These are phyloP conservation scores for Aspergillus funiculosus DNA, from an alignment of 495 filamentous ascomycete genomes.

Conservation along the genomic window DNA sequence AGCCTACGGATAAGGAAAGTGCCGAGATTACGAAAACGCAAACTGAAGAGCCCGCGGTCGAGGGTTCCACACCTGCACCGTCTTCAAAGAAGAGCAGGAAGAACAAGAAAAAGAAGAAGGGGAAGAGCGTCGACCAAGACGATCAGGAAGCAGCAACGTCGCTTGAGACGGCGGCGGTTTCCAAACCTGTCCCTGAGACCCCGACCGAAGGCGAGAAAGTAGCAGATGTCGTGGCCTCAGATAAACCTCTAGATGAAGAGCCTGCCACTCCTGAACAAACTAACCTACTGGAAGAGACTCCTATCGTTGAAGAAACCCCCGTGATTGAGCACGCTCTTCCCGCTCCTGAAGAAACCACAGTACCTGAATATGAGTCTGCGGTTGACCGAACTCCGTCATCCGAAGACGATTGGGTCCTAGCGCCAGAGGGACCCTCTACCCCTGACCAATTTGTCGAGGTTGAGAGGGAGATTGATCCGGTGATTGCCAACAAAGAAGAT, in stretches of 20 bases:
- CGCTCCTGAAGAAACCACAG: not conserved
- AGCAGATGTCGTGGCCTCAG: not conserved
- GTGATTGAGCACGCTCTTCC: too few relatives aligned
- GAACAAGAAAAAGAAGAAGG: conserved; percentile 35
- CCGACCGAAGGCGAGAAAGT: not conserved
- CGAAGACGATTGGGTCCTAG: too few relatives aligned
- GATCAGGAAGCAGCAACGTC: conserved; percentile 9
- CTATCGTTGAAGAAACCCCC: not conserved
- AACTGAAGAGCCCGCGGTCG: conserved; percentile 7
- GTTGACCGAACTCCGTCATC: too few relatives aligned
- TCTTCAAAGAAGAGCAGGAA: conserved; percentile 37
- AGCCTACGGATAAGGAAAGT: too few relatives aligned
- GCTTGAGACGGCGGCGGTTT: conserved; percentile 4
- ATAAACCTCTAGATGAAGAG: not conserved
- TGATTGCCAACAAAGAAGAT: not conserved
- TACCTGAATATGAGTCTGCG: too few relatives aligned
- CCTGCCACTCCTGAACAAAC: not conserved
- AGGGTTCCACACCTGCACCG: conserved; percentile 10
- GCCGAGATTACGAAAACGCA: too few relatives aligned
- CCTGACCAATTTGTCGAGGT: too few relatives aligned
- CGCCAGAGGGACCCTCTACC: too few relatives aligned
- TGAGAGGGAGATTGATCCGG: not conserved
- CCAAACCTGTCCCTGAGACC: not conserved
- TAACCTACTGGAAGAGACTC: not conserved
- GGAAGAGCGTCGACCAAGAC: conserved; percentile 21